Evolutionary conservation across 1,139 yeast genomes (phyloP), one percentile per base, ranked within the genome.

Genomic region (Candida albicans): DNA sequence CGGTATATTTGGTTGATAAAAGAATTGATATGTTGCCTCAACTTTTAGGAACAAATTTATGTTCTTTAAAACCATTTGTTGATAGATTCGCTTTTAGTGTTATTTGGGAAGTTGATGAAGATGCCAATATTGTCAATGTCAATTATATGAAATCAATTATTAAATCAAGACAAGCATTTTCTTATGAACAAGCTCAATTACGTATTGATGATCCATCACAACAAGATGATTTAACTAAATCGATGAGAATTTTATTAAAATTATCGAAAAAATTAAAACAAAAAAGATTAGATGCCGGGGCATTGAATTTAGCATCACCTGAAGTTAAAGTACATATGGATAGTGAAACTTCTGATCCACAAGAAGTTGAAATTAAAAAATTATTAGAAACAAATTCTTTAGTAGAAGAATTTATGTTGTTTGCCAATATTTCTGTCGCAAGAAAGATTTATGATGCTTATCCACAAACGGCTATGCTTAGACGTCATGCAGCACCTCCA

Each of bases 1-100:
- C 99, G 4, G 97, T 93, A 3, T 95, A 95, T 65, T 75, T 95
- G 49, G 99, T 95, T n/a, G 99, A 95, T 62, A 93, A 95, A 65
- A 87, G 99, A 76, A 95, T 95, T 55, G 99, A 95, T 75, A 95
- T 95, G 99, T 75, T 95, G 54, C 99, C 99, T 3, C 84, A 87
- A 84, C 70, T 95, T 42, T 74, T 95, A 48, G 99, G 99, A 62
- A 95, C 99, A 1, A 95, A 95, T 63, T 71, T 95, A 57, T 95
- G 99, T 73, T 95, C 99, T 3, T 76, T 95, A 56, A 87, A 87
- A 58, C 97, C 99, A 5, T 84, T 88, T 62, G 98, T 95, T 37
- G 99, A 93, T 52, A 80, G 99, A 63, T 95, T 84, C 70, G 96
- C 99, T 0, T 95, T 95, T 62, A 89, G 96, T 7, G 96, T 91